Percentiles rank a stretch among this genome's conserved stretches.
These are phyloP conservation scores for Onygena corvina DNA, from an alignment of 2,329 filamentous ascomycete genomes.

Conservation along the genomic window DNA sequence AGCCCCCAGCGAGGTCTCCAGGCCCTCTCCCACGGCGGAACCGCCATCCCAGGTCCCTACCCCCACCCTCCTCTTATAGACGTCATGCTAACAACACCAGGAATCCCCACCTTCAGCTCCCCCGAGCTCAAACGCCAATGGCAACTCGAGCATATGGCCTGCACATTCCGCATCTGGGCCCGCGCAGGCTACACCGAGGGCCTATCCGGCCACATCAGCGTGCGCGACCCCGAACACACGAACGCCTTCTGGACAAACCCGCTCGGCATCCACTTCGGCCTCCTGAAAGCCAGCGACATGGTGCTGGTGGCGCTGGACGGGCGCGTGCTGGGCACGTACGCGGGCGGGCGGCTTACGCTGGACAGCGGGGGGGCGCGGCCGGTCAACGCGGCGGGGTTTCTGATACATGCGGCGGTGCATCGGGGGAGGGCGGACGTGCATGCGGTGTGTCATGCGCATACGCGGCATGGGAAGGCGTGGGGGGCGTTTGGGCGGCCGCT, in stretches of 20 bases:
- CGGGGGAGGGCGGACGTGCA: conserved; percentile 45
- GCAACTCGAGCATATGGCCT: conserved; percentile 35
- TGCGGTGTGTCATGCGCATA: conserved; percentile 37
- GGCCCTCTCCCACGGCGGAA: conserved; percentile 20
- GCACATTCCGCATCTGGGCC: conserved; percentile 40
- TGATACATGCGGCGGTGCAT: conserved; percentile 36
- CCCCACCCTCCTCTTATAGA: neutral
- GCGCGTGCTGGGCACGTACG: conserved; percentile 11
- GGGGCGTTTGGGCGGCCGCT: conserved; percentile 33
- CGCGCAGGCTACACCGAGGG: conserved; percentile 39
- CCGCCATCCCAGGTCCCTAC: conserved; percentile 11
- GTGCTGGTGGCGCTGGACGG: conserved; percentile 36
- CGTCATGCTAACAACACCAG: neutral
- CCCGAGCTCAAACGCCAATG: conserved; percentile 27
- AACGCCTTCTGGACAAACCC: conserved; percentile 26
- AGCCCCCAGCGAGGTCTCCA: conserved; percentile 19
- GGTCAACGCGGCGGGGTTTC: conserved; percentile 39
- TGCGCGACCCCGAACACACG: conserved; percentile 17
- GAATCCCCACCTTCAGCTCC: conserved; percentile 23
- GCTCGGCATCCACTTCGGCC: conserved; percentile 35
- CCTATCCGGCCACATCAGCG: conserved; percentile 38
- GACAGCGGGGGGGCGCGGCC: no score
- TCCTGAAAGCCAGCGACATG: conserved; percentile 34
- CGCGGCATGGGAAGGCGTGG: conserved; percentile 36
- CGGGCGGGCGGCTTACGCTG: no score